phyloP scores from a whole-genome alignment of 1,284 basidiomycete genomes.

The Sporisorium graminicola region DNA sequence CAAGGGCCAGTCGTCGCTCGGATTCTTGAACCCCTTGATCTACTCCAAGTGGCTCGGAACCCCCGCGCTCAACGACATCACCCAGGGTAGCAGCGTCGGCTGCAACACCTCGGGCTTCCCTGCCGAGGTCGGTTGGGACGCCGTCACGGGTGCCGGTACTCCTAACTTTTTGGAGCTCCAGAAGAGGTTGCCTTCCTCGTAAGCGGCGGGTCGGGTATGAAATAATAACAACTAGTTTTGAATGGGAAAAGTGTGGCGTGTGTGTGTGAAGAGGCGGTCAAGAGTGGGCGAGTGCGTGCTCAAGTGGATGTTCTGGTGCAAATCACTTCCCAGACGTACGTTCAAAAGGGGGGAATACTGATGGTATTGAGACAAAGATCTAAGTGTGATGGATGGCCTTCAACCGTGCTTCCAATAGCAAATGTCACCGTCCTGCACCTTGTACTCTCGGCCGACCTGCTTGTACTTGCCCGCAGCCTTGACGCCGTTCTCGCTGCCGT shows the following conservation, averaged over 20 bases:
- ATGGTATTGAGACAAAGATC: background rate
- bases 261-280: too few relatives aligned
- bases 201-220: background rate
- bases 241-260: background rate
- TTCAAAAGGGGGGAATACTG: constrained; percentile 4
- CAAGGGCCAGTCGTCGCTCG: constrained; percentile 71
- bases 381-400: too few relatives aligned
- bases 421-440: constrained; percentile 72
- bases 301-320: background rate
- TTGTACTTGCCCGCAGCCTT: constrained; percentile 95
- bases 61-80: constrained; percentile 73
- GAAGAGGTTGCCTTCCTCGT: constrained; percentile 17
- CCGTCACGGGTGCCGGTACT: constrained; percentile 62
- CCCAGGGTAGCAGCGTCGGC: constrained; percentile 70
- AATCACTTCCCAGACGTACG: background rate
- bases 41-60: constrained; percentile 67
- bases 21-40: constrained; percentile 74
- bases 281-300: too few relatives aligned
- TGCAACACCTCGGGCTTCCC: constrained; percentile 62
- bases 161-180: constrained; percentile 50
- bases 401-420: constrained; percentile 58
- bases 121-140: constrained; percentile 59
- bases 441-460: constrained; percentile 97
- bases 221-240: background rate
- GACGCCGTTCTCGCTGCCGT: constrained; percentile 88